Base-by-base conservation (phyloP, 352 stramenopile genomes). In the Globisporangium polare region DNA sequence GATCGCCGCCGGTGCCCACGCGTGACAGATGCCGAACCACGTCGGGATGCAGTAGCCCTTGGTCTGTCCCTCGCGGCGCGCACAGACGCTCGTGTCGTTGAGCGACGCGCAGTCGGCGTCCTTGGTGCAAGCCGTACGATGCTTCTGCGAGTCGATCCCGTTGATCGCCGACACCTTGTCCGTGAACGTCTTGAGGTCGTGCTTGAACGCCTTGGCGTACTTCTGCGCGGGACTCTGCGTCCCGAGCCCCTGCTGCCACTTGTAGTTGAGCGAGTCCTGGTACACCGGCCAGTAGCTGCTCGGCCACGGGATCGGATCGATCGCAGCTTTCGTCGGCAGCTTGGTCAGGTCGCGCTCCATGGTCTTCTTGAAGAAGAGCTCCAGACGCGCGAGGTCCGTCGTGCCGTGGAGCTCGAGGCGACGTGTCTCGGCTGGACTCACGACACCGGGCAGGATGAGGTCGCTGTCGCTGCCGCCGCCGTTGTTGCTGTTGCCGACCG, bases 201-300 rank as follows among this genome's bases (percentile, higher is more conserved):
- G 70, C 2, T 76, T 71, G 55, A 85, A 87, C 33, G 73, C 66
- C 5, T 43, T 65, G 13, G 74, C 78, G 63, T 87, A 87, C 65
- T 83, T 83, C 47, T 85, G 75, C 0, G 75, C 65, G 7, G 78
- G 66, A 53, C 78, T 83, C 18, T 65, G 64, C 39, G 68, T 58
- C 27, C 52, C 57, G 24, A 75, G 72, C 13, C 65, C 60, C 3
- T 58, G 39, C 49, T 68, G 39, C 78, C 78, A 90, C 31, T 58
- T 53, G 63, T 78, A 81, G 53, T 89, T 89, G 62, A 90, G 82
- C 43, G 77, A 78, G 67, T 90, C 80, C 18, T 72, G 67, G 58
- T 75, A 88, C 51, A 75, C 58, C 1, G 81, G 79, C 81, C 81
- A 91, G 66, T 89, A 91, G 67, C 81, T 89, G 47, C 70, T 73